These are phyloP conservation scores for Coemansia sp. DNA, from an alignment of 192 early-diverging fungal genomes.

Conservation along the genomic window DNA sequence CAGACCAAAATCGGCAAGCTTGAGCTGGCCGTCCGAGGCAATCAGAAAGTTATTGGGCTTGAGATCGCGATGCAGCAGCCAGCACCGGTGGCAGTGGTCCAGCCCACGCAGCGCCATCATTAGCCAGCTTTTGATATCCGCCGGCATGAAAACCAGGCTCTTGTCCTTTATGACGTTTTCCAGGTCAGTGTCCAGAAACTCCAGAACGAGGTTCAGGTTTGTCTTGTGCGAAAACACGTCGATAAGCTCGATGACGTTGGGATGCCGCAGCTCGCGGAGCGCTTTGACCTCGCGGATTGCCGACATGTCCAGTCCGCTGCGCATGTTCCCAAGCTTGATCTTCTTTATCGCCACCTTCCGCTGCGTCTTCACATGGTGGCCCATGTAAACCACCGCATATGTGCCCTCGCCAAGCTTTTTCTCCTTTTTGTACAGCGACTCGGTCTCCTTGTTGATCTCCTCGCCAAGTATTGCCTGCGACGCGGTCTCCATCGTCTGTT, in stretches of 20 bases:
- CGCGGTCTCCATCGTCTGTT: constrained; percentile 5
- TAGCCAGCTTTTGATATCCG: constrained; percentile 97
- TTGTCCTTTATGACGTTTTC: constrained; percentile 97
- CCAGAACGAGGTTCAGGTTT: constrained; percentile 90
- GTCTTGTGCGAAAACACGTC: constrained; percentile 91
- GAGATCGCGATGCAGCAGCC: constrained; percentile 89
- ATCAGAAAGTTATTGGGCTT: constrained; percentile 87
- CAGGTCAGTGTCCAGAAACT: constrained; percentile 92
- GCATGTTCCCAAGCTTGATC: constrained; percentile 90
- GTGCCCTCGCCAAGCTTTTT: constrained; percentile 95
- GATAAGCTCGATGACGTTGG: constrained; percentile 91
- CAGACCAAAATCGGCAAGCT: constrained; percentile 98
- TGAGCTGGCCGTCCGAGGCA: constrained; percentile 83
- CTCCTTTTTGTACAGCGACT: constrained; percentile 78
- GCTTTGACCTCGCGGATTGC: constrained; percentile 94
- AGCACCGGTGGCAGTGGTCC: constrained; percentile 87
- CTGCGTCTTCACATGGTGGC: constrained; percentile 62
- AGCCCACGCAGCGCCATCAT: constrained; percentile 93
- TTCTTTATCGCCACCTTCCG: constrained; percentile 93
- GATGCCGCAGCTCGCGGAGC: constrained; percentile 88
- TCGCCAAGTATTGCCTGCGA: constrained; percentile 56
- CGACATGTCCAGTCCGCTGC: constrained; percentile 93
- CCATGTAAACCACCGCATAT: constrained; percentile 90
- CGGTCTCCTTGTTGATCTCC: constrained; percentile 65
- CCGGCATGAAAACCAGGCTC: constrained; percentile 80